phyloP scores from a whole-genome alignment of 2,329 filamentous ascomycete species.

The Claviceps purpurea region DNA sequence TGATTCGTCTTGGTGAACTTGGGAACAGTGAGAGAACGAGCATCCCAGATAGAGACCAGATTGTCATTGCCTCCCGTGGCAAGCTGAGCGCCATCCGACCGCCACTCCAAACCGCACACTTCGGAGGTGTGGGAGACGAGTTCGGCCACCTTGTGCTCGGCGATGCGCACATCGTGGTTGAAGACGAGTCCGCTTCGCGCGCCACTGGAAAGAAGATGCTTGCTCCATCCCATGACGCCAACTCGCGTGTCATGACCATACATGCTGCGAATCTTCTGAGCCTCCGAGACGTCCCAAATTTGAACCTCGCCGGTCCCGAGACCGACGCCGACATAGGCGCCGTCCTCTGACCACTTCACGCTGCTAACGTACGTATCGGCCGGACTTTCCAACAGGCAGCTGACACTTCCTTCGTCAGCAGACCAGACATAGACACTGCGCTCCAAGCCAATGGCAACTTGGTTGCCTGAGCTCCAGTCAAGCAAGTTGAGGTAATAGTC shows the following conservation, averaged over 20 bases:
- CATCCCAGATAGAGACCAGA: conserved; percentile 97
- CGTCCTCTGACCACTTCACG: conserved; percentile 97
- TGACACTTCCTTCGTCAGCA: conserved; percentile 81
- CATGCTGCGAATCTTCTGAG: conserved; percentile 95
- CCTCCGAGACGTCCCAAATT: conserved; percentile 97
- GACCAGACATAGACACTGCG: conserved; percentile 98
- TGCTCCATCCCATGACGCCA: conserved; percentile 98
- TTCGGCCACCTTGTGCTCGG: conserved; percentile 95
- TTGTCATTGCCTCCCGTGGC: conserved; percentile 98
- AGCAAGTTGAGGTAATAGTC: conserved; percentile 99
- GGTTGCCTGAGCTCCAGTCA: conserved; percentile 96
- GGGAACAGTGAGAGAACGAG: conserved; percentile 78
- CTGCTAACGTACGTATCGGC: conserved; percentile 94
- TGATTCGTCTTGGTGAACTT: conserved; percentile 99
- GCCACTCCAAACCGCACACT: conserved; percentile 96
- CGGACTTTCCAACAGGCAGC: conserved; percentile 73
- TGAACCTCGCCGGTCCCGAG: conserved; percentile 93
- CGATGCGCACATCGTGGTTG: conserved; percentile 97
- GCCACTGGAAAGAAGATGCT: conserved; percentile 91
- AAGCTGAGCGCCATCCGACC: conserved; percentile 88
- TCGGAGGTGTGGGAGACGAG: conserved; percentile 95
- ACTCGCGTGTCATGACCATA: conserved; percentile 93
- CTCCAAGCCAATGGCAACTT: conserved; percentile 94
- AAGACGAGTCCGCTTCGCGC: conserved; percentile 88
- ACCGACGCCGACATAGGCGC: conserved; percentile 89